Evolutionary conservation across 768 basidiomycete species (phyloP).

Genomic region (Hypholoma sublateritium): DNA sequence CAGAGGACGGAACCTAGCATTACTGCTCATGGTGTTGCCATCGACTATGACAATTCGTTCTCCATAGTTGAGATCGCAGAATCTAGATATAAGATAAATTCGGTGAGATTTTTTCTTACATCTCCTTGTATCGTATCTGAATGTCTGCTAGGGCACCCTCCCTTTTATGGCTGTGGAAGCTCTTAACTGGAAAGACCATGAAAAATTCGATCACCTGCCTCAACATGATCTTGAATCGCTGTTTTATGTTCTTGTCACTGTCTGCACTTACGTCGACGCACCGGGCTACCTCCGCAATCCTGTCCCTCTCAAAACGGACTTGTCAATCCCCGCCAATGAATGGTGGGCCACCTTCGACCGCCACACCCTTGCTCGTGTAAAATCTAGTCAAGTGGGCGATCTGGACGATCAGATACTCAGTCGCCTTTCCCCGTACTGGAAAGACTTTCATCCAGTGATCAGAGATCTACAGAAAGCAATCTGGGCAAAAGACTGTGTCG

Average conservation of each 20-base stretch:
- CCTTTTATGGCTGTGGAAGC: no score
- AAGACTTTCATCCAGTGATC: neutral
- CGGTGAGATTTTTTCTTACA: no score
- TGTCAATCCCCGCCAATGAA: neutral
- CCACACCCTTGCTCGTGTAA: neutral
- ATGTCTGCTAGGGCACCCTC: no score
- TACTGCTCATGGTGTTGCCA: no score
- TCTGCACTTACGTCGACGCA: neutral
- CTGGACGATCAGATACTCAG: neutral
- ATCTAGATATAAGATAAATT: no score
- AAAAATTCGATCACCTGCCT: neutral
- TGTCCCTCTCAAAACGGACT: neutral
- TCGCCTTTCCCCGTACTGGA: constrained; percentile 1
- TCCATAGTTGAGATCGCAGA: no score
- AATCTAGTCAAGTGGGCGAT: neutral
- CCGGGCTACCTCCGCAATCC: neutral
- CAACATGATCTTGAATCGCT: no score
- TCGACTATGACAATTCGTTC: no score
- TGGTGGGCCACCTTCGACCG: neutral
- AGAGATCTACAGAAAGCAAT: neutral
- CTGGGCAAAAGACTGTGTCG: neutral
- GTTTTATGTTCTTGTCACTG: neutral
- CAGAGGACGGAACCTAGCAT: no score
- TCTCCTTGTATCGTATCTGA: no score
- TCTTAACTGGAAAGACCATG: no score